These are phyloP conservation scores for Colletotrichum sp. DNA, from an alignment of 2,329 filamentous ascomycete genomes.

Conservation along the genomic window DNA sequence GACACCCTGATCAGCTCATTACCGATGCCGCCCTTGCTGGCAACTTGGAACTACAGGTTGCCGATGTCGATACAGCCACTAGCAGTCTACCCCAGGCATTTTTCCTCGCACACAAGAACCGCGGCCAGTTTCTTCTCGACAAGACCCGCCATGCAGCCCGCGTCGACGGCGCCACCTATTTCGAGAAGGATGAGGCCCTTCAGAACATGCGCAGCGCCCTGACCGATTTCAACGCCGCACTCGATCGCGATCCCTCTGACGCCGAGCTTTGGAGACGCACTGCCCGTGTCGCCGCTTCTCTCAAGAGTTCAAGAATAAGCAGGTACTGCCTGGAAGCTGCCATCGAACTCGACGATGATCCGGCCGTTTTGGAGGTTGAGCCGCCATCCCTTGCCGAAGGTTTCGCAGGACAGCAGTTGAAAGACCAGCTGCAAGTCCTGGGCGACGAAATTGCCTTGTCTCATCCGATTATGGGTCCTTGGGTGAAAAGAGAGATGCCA, in stretches of 20 bases:
- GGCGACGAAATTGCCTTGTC: constrained; percentile 61
- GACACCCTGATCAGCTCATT: constrained; percentile 54
- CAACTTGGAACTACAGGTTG: constrained; percentile 60
- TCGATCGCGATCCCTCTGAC: constrained; percentile 71
- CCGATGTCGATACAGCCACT: constrained; percentile 73
- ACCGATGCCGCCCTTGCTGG: constrained; percentile 53
- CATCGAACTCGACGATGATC: constrained; percentile 71
- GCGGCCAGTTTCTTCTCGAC: constrained; percentile 91
- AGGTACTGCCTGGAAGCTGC: constrained; percentile 70
- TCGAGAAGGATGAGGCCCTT: constrained; percentile 41
- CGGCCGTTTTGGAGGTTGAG: constrained; percentile 64
- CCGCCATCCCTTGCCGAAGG: constrained; percentile 68
- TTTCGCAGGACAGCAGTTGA: constrained; percentile 67
- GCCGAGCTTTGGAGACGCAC: constrained; percentile 69
- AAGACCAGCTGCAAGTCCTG: constrained; percentile 56
- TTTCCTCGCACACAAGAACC: constrained; percentile 94
- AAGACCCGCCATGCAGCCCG: constrained; percentile 60
- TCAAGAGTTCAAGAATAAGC: constrained; percentile 61
- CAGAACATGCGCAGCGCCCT: constrained; percentile 51
- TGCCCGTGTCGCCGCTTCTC: constrained; percentile 61
- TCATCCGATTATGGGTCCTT: constrained; percentile 66
- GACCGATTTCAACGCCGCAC: constrained; percentile 60
- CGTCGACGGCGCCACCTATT: constrained; percentile 30
- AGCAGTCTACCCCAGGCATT: constrained; percentile 88
- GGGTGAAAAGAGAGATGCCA: constrained; percentile 56